Percentiles rank a stretch among this genome's conserved stretches.
Evolutionary conservation across 805 yeast genomes (phyloP).

Genomic region (Candida loeiensis): DNA sequence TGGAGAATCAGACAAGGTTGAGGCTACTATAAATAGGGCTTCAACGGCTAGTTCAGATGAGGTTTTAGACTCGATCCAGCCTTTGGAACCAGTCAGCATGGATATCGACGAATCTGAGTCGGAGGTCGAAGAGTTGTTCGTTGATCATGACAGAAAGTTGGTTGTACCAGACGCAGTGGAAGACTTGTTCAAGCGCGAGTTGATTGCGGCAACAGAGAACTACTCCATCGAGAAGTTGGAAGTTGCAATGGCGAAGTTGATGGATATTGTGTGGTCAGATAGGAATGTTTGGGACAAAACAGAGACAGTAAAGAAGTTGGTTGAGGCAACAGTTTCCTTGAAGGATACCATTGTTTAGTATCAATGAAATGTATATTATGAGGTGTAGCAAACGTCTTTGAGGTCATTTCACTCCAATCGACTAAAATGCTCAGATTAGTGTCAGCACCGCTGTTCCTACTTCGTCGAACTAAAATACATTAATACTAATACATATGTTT

Average conservation of each 20-base stretch:
- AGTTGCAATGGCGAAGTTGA: slow-evolving; percentile 54
- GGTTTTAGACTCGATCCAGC: background rate
- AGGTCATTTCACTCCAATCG: no score
- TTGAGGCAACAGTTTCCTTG: slow-evolving; percentile 13
- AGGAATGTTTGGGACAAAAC: slow-evolving; percentile 48
- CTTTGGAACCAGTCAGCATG: background rate
- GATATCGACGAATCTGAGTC: slow-evolving; percentile 17
- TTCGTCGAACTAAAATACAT: slow-evolving; percentile 1
- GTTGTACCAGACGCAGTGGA: slow-evolving; percentile 18
- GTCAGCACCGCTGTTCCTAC: no score
- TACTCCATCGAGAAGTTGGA: slow-evolving; percentile 38
- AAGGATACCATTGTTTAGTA: slow-evolving; percentile 1
- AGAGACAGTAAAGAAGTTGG: slow-evolving; percentile 31
- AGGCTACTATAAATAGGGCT: background rate
- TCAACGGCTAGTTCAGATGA: background rate
- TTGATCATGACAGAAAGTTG: slow-evolving; percentile 58
- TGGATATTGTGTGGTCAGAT: slow-evolving; percentile 71
- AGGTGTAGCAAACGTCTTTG: no score
- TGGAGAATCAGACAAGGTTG: no score
- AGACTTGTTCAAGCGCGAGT: slow-evolving; percentile 21
- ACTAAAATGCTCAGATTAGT: background rate
- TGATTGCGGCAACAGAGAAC: slow-evolving; percentile 30
- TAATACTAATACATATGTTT: background rate
- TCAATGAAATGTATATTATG: background rate
- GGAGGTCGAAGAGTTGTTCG: slow-evolving; percentile 32